Conservation (phyloP, 768 basidiomycete genomes). For the Boletus subparvulus region DNA sequence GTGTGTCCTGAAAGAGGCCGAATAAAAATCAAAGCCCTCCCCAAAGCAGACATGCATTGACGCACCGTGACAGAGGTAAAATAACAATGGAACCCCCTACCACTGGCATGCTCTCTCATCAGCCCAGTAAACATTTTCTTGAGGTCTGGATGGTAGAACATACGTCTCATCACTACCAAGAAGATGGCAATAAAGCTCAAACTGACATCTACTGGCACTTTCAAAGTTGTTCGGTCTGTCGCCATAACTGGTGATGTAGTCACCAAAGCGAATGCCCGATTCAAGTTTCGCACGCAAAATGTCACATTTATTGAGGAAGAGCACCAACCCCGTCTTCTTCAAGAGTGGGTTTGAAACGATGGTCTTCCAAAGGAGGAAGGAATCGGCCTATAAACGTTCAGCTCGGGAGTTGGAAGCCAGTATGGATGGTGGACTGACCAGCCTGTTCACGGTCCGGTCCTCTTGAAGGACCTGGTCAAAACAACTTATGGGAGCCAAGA, state of each 20-base stretch:
- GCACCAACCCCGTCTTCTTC: slow-evolving; percentile 61
- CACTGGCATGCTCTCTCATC: slow-evolving; percentile 55
- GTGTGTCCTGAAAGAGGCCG: slow-evolving; percentile 47
- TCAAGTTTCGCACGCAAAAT: slow-evolving; percentile 59
- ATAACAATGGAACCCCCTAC: slow-evolving; percentile 65
- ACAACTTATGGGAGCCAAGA: slow-evolving; percentile 70
- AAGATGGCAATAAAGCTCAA: neutral
- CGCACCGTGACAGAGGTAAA: slow-evolving; percentile 69
- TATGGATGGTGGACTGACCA: slow-evolving; percentile 41
- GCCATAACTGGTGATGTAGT: slow-evolving; percentile 66
- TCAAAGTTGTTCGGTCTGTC: slow-evolving; percentile 64
- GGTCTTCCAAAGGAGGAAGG: slow-evolving; percentile 67
- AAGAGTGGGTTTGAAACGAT: slow-evolving; percentile 63
- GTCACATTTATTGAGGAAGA: slow-evolving; percentile 77
- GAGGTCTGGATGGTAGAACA: slow-evolving; percentile 46
- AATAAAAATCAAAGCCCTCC: neutral
- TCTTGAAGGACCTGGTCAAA: slow-evolving; percentile 71
- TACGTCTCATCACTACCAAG: neutral
- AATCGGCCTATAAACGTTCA: slow-evolving; percentile 50
- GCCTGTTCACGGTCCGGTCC: slow-evolving; percentile 60
- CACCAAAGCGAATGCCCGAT: slow-evolving; percentile 56
- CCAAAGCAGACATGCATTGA: neutral
- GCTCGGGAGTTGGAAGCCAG: neutral
- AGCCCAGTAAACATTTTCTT: slow-evolving; percentile 62
- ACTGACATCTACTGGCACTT: slow-evolving; percentile 58